phyloP scores from a whole-genome alignment of 2,329 filamentous ascomycete species.

The Pleoardoris graminearum region DNA sequence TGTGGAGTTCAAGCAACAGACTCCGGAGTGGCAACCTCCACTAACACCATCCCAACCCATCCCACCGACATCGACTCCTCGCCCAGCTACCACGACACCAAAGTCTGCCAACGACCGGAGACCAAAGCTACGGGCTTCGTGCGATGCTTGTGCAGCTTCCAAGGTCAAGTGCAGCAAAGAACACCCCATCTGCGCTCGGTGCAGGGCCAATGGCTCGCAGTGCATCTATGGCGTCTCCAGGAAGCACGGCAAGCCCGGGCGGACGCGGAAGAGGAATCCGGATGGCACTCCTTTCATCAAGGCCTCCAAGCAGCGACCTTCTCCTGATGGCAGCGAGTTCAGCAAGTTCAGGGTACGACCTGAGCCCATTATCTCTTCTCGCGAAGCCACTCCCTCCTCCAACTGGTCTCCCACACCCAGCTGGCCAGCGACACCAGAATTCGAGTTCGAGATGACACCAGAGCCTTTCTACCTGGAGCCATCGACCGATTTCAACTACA shows the following conservation, averaged over 20 bases:
- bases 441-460: conserved; percentile 35
- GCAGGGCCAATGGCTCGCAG: conserved; percentile 29
- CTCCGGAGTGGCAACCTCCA: conserved; percentile 27
- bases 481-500: conserved; percentile 23
- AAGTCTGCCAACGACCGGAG: conserved; percentile 24
- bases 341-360: conserved; percentile 31
- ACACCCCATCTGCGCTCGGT: conserved; percentile 40
- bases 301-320: conserved; percentile 32
- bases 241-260: conserved; percentile 42
- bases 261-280: conserved; percentile 37
- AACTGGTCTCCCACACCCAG: conserved; percentile 32
- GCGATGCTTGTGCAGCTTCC: conserved; percentile 43
- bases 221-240: conserved; percentile 42
- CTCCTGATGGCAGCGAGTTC: conserved; percentile 35
- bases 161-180: conserved; percentile 45
- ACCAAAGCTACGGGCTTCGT: conserved; percentile 41
- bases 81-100: conserved; percentile 25
- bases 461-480: conserved; percentile 31
- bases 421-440: conserved; percentile 29
- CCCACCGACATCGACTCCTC: conserved; percentile 13
- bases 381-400: conserved; percentile 21
- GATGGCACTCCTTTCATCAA: conserved; percentile 39
- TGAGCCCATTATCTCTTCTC: conserved; percentile 25
- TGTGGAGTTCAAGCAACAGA: conserved; percentile 30
- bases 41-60: conserved; percentile 14